Evolutionary conservation across 306 rosid genomes (phyloP).

Genomic region (Notholithocarpus densiflorus): DNA sequence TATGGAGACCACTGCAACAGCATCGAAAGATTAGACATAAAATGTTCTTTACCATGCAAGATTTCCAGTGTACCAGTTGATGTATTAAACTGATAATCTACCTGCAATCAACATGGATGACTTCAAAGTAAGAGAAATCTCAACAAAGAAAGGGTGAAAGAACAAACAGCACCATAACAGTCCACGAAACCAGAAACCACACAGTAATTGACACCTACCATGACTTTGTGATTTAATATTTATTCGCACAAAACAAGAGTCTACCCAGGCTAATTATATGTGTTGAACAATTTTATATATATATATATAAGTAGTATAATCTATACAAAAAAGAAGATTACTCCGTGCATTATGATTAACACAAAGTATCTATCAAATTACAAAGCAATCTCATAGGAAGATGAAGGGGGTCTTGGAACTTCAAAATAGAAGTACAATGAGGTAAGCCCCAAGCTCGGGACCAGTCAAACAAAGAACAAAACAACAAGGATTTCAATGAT

Average conservation of each 20-base stretch:
- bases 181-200: background rate
- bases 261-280: background rate
- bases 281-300: background rate
- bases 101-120: conserved; percentile 51
- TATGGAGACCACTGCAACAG: conserved; percentile 86
- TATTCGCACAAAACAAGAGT: conserved; percentile 5
- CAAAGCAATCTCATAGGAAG: too few relatives aligned
- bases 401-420: too few relatives aligned
- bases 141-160: conserved; percentile 7
- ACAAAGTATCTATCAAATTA: too few relatives aligned
- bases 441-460: too few relatives aligned
- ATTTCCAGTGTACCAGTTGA: conserved; percentile 43
- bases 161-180: conserved; percentile 16
- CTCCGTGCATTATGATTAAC: too few relatives aligned
- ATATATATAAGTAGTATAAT: too few relatives aligned
- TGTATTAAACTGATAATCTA: conserved; percentile 60
- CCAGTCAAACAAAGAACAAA: too few relatives aligned
- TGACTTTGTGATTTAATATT: background rate
- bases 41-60: conserved; percentile 64
- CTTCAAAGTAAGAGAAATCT: background rate
- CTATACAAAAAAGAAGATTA: too few relatives aligned
- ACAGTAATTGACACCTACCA: background rate
- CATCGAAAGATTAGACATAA: conserved; percentile 56
- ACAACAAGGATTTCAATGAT: background rate
- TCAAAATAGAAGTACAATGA: too few relatives aligned